phyloP scores from a whole-genome alignment of 2,329 filamentous ascomycete genomes.

The Fusarium sp. region DNA sequence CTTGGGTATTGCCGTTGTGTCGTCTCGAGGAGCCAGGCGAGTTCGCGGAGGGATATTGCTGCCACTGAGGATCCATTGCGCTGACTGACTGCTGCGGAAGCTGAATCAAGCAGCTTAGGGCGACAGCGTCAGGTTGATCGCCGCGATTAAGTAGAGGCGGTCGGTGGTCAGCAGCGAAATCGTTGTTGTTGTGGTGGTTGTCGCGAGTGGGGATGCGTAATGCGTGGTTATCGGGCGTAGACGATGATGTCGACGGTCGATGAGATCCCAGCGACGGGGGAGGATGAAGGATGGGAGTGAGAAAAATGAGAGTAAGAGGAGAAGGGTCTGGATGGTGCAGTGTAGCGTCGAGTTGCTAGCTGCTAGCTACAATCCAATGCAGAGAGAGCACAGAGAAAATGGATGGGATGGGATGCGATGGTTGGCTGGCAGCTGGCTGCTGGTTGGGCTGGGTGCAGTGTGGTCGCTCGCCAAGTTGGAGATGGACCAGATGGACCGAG shows the following conservation, averaged over 20 bases:
- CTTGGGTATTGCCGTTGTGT: constrained; percentile 64
- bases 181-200: constrained; percentile 23
- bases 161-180: constrained; percentile 26
- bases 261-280: constrained; percentile 21
- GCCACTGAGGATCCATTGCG: constrained; percentile 69
- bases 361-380: constrained; percentile 28
- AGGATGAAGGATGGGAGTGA: constrained; percentile 16
- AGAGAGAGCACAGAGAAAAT: constrained; percentile 13
- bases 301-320: constrained; percentile 33
- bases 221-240: constrained; percentile 36
- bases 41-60: constrained; percentile 68
- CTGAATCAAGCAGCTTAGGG: constrained; percentile 33
- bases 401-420: constrained; percentile 8
- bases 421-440: constrained; percentile 26
- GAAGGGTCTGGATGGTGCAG: constrained; percentile 17
- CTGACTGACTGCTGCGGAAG: constrained; percentile 32
- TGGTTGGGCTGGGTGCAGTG: constrained; percentile 38
- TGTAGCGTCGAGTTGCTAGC: constrained; percentile 21
- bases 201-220: constrained; percentile 25
- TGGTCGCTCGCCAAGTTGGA: constrained; percentile 41
- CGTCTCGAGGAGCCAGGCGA: constrained; percentile 70
- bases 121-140: constrained; percentile 32
- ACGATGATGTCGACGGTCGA: constrained; percentile 36
- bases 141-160: constrained; percentile 14
- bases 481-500: constrained; percentile 35